phyloP scores from a whole-genome alignment of 768 basidiomycete species.

The Lactarius sanguifluus region DNA sequence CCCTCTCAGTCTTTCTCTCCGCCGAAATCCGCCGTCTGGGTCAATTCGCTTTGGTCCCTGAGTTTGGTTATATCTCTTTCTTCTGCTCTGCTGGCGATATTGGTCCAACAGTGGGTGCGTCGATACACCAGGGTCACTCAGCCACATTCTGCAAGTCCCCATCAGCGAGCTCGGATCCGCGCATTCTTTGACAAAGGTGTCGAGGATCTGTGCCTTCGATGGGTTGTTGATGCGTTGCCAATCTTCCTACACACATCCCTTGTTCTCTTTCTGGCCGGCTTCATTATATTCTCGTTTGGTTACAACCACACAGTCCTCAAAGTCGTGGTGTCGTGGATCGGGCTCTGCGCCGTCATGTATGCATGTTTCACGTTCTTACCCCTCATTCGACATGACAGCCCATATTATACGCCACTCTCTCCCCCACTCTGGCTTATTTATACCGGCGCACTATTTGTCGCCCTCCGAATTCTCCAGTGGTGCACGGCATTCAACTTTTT shows the following conservation, averaged over 20 bases:
- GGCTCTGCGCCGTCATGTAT: background rate
- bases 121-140: background rate
- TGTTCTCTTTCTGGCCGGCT: slow-evolving; percentile 20
- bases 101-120: background rate
- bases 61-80: background rate
- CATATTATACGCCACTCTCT: background rate
- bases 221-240: slow-evolving; percentile 1
- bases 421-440: background rate
- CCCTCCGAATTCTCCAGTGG: background rate
- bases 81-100: background rate
- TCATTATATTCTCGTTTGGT: slow-evolving; percentile 6
- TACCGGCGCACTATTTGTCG: background rate
- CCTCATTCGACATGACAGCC: background rate
- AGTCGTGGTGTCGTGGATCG: background rate
- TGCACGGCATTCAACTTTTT: background rate
- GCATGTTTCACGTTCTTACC: background rate
- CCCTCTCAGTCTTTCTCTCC: background rate
- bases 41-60: background rate
- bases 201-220: background rate
- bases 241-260: slow-evolving; percentile 13
- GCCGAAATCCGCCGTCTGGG: background rate
- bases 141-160: background rate
- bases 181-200: slow-evolving; percentile 3
- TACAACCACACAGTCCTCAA: background rate
- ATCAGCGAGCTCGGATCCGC: background rate